Percentiles rank a stretch among this genome's conserved stretches.
Evolutionary conservation across 2,329 filamentous ascomycete species (phyloP).

Genomic region (Aspergillus sp.): DNA sequence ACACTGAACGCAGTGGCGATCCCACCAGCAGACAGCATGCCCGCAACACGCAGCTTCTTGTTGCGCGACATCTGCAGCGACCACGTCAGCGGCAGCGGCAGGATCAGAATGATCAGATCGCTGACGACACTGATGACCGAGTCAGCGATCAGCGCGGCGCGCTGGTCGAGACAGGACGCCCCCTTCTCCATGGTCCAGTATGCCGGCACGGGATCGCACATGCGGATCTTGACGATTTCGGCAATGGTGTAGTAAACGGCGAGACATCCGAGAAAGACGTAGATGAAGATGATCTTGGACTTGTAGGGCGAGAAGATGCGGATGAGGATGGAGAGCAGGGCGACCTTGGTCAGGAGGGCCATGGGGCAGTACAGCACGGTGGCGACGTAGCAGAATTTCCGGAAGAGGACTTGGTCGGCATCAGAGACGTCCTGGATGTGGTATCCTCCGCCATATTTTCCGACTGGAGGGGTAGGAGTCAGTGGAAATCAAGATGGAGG

Average conservation of each 20-base stretch:
- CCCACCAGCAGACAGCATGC: constrained; percentile 37
- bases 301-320: constrained; percentile 38
- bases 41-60: constrained; percentile 37
- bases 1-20: constrained; percentile 38
- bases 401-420: constrained; percentile 20
- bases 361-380: constrained; percentile 42
- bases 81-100: constrained; percentile 38
- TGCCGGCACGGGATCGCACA: constrained; percentile 34
- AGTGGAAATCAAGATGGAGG: background rate
- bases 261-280: constrained; percentile 32
- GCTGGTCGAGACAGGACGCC: constrained; percentile 36
- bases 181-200: constrained; percentile 30
- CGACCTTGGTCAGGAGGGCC: constrained; percentile 37
- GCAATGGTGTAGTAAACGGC: constrained; percentile 35
- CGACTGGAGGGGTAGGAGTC: constrained; percentile 19
- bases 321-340: constrained; percentile 37
- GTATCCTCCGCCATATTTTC: constrained; percentile 35
- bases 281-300: constrained; percentile 32
- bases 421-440: constrained; percentile 25
- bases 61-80: constrained; percentile 37
- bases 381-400: constrained; percentile 35
- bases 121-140: constrained; percentile 38
- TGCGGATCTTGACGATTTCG: constrained; percentile 36
- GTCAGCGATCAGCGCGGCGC: constrained; percentile 36
- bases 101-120: constrained; percentile 35